Conservation (phyloP, 73 alveolate species). For the Paraurostyla sp. region DNA sequence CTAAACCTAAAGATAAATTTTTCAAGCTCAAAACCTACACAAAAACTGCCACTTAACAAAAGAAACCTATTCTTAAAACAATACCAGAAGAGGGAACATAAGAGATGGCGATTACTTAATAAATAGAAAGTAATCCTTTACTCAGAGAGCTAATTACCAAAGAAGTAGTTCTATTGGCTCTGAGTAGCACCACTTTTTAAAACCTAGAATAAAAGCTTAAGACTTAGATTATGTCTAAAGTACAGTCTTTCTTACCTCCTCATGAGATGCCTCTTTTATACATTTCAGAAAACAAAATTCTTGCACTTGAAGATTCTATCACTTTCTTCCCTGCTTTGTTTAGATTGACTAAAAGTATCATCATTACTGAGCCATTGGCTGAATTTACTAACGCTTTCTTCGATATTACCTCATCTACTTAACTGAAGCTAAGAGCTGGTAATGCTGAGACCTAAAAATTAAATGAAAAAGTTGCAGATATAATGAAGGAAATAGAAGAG, state of each 20-base stretch:
- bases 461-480: neutral
- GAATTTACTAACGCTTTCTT: neutral
- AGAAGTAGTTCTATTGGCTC: constrained; percentile 22
- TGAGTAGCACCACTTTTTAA: constrained; percentile 49
- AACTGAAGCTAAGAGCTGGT: neutral
- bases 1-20: constrained; percentile 9
- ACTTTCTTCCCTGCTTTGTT: constrained; percentile 62
- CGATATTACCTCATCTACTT: neutral
- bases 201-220: constrained; percentile 26
- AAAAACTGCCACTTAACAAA: neutral
- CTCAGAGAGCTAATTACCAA: constrained; percentile 40
- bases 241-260: constrained; percentile 29
- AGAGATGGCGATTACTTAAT: neutral
- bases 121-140: constrained; percentile 45
- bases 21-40: constrained; percentile 35
- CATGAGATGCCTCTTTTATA: constrained; percentile 54
- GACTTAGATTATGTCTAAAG: neutral
- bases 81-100: neutral
- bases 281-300: constrained; percentile 32
- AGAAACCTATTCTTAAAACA: neutral
- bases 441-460: neutral
- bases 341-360: constrained; percentile 53
- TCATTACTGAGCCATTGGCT: constrained; percentile 31
- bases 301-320: constrained; percentile 55
- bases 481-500: neutral